Evolutionary conservation across 495 filamentous ascomycete genomes (phyloP).

Genomic region (Penicillium odoratum): DNA sequence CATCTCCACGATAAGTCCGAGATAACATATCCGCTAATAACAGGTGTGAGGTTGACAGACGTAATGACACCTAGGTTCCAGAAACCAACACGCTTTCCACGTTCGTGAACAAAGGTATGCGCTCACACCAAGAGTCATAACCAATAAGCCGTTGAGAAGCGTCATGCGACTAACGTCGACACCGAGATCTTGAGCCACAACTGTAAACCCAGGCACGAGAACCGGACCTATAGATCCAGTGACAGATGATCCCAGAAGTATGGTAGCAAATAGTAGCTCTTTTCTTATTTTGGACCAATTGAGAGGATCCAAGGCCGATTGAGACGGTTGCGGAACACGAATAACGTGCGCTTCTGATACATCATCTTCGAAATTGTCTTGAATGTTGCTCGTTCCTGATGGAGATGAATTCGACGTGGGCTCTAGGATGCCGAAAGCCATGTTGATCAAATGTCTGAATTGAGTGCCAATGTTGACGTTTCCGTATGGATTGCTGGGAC

Average conservation of each 20-base stretch:
- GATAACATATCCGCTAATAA: not conserved
- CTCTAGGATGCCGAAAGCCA: not conserved
- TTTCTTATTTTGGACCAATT: not conserved
- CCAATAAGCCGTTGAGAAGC: not conserved
- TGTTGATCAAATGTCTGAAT: not conserved
- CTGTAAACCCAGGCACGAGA: not conserved
- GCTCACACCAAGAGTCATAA: constrained; percentile 1
- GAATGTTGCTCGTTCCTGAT: not conserved
- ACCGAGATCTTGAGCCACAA: not conserved
- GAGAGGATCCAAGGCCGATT: not conserved
- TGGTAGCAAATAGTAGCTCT: constrained; percentile 3
- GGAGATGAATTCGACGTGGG: not conserved
- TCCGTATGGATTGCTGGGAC: not conserved
- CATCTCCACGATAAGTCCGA: not conserved
- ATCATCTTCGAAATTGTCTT: not conserved
- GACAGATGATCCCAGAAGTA: not conserved
- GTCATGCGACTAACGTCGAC: not conserved
- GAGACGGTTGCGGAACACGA: not conserved
- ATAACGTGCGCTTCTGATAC: not conserved
- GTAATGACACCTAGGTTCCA: not conserved
- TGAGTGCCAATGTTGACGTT: not conserved
- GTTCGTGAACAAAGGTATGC: constrained; percentile 4
- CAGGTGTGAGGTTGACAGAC: constrained; percentile 2
- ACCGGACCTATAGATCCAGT: constrained; percentile 1
- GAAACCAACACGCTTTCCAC: not conserved